Conservation (phyloP, 1,284 basidiomycete species). For the Cryptococcus sp. region DNA sequence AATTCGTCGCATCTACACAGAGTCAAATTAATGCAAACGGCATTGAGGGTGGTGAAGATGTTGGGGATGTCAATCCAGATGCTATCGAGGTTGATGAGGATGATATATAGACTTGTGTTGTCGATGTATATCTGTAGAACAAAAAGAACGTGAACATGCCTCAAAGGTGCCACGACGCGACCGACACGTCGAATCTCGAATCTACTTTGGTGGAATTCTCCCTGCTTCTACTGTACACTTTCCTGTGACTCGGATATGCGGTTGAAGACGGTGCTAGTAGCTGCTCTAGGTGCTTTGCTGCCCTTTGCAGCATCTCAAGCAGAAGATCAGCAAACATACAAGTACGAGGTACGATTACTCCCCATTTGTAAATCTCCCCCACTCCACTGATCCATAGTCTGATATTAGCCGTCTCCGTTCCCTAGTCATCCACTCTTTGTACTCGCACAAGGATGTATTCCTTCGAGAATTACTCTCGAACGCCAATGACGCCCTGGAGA, state of each 20-base stretch:
- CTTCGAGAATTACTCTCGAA: slow-evolving; percentile 90
- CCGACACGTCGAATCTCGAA: no score
- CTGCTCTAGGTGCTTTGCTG: not conserved
- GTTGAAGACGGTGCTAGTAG: not conserved
- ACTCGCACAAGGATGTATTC: slow-evolving; percentile 72
- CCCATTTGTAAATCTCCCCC: not conserved
- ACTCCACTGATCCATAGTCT: slow-evolving; percentile 55
- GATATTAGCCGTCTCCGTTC: slow-evolving; percentile 85
- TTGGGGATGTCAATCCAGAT: slow-evolving; percentile 41
- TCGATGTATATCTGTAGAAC: not conserved
- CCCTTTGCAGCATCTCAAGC: slow-evolving; percentile 55
- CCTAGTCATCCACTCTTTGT: slow-evolving; percentile 72
- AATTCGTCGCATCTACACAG: slow-evolving; percentile 62
- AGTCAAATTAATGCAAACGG: slow-evolving; percentile 27
- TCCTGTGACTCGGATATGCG: not conserved
- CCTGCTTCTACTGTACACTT: no score
- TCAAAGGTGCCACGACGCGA: not conserved
- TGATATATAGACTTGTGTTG: slow-evolving; percentile 29
- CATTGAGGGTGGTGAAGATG: slow-evolving; percentile 26
- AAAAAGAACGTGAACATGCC: no score
- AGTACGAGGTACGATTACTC: slow-evolving; percentile 65
- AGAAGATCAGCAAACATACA: slow-evolving; percentile 53
- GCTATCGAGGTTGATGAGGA: slow-evolving; percentile 47
- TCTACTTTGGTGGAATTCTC: no score
- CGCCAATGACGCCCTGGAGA: slow-evolving; percentile 91